A percentile compares a stretch with the other conserved stretches of the same genome.
Evolutionary conservation across 2,329 filamentous ascomycete species (phyloP).

Genomic region (Pseudogymnoascus sp.): DNA sequence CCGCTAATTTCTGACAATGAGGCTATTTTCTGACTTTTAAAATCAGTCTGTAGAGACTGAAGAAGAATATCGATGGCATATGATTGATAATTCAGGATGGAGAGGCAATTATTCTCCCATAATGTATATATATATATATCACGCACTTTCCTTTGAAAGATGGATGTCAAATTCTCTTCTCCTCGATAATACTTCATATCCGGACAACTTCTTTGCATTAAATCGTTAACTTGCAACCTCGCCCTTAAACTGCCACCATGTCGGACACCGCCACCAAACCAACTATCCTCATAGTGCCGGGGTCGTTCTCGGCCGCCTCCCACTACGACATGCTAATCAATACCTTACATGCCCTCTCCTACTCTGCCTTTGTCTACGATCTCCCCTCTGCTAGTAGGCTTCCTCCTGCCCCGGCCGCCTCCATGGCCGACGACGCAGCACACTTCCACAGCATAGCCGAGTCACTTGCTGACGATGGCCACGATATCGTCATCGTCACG

Average conservation of each 20-base stretch:
- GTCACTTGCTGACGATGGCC: conserved; percentile 29
- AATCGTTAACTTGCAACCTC: not conserved
- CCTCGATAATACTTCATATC: not conserved
- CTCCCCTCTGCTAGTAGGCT: conserved; percentile 17
- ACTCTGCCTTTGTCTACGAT: conserved; percentile 15
- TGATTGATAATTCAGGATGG: not conserved
- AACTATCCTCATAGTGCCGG: conserved; percentile 23
- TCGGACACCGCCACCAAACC: conserved; percentile 13
- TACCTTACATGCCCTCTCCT: conserved; percentile 14
- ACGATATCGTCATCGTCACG: conserved; percentile 32
- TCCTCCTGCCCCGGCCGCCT: conserved; percentile 15
- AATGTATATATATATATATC: not conserved
- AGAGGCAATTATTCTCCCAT: not conserved
- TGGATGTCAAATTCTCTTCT: too few relatives aligned
- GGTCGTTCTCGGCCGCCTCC: conserved; percentile 20
- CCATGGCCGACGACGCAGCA: conserved; percentile 31
- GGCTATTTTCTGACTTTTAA: conserved; percentile 1
- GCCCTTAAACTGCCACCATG: not conserved
- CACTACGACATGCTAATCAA: conserved; percentile 17
- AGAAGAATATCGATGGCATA: not conserved
- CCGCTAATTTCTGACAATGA: not conserved
- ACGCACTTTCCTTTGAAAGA: too few relatives aligned
- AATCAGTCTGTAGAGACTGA: not conserved
- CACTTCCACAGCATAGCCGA: conserved; percentile 28
- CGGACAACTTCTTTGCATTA: not conserved